Conservation (phyloP, 1,284 basidiomycete genomes). For the Xerocomus minutiporus region DNA sequence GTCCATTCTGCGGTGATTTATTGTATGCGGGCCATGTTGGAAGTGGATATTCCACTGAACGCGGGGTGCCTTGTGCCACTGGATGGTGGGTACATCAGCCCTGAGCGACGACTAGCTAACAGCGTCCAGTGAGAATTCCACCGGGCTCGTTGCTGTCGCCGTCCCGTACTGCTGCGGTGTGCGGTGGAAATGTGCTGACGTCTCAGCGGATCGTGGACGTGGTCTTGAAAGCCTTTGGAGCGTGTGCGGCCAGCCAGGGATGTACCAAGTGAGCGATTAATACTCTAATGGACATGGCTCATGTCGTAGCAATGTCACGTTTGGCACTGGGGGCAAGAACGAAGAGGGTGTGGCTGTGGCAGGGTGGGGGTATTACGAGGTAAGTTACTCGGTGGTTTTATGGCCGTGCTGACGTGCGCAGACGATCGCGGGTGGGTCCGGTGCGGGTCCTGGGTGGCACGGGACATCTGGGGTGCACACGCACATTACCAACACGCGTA, state of each 20-base stretch:
- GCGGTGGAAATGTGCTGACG: constrained; percentile 90
- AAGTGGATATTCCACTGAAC: constrained; percentile 90
- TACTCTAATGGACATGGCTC: constrained; percentile 1
- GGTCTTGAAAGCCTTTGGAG: constrained; percentile 89
- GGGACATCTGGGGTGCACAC: constrained; percentile 86
- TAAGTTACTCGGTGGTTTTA: constrained; percentile 20
- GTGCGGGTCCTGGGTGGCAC: constrained; percentile 88
- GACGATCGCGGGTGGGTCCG: constrained; percentile 92
- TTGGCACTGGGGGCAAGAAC: constrained; percentile 85
- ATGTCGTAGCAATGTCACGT: constrained; percentile 76
- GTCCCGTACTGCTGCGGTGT: constrained; percentile 84
- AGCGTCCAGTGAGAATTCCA: constrained; percentile 69
- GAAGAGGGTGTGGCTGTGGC: constrained; percentile 31
- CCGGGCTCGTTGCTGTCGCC: constrained; percentile 77
- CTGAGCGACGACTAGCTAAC: constrained; percentile 4
- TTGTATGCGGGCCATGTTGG: constrained; percentile 90
- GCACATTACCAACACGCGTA: constrained; percentile 92
- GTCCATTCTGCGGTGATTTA: constrained; percentile 94
- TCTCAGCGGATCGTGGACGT: constrained; percentile 94
- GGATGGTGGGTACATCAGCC: constrained; percentile 46
- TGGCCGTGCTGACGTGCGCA: constrained; percentile 27
- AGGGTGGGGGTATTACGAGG: constrained; percentile 91
- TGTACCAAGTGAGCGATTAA: constrained; percentile 70
- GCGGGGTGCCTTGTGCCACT: constrained; percentile 86
- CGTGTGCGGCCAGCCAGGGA: constrained; percentile 91